Evolutionary conservation across 805 yeast species (phyloP), one percentile per base, ranked within the genome.

Genomic region (Zygosaccharomyces bailii): DNA sequence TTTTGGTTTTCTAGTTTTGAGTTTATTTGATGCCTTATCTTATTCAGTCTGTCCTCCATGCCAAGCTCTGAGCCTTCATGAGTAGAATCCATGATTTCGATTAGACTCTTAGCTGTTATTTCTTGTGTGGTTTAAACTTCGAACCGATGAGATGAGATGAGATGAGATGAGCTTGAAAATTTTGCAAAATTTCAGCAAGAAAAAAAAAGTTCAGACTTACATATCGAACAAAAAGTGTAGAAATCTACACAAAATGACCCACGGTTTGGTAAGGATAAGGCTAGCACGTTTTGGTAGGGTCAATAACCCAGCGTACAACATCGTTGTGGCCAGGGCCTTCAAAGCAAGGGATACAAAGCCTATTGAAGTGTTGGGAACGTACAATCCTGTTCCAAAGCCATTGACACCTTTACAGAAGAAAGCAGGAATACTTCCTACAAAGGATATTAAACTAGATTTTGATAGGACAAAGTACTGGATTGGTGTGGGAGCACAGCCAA

Each of bases 401-500:
- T 64, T 82, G 44, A 78, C 81, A 17, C 24, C 49, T 27, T 48
- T 52, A 24, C 87, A 85, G 57, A 70, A 69, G 52, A 78, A 74
- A 31, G 63, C 61, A 16, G 86, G 84, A 8, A 69, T 70, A 31
- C 68, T 74, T 49, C 86, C 90, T 9, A 73, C 76, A 39, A 91
- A 93, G 63, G 89, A 89, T 54, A 78, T 91, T 32, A 76, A 82
- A 53, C 70, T 93, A 29, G 98, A 93, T 62, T 89, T 93, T 61
- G 80, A 80, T 52, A 79, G 96, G 57, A 80, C 96, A 4, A 88
- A 88, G 65, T 93, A 93, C 67, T 93, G 99, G 99, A 70, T 93
- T 27, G 96, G 96, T 57, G 96, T 88, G 14, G 99, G 99, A 9
- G 98, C 98, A 1, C 95, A 86, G 62, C 95, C 96, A 5, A 80